A percentile compares a stretch with the other conserved stretches of the same genome.
Conservation (phyloP, 495 filamentous ascomycete genomes). For the Neurospora hispaniola region DNA sequence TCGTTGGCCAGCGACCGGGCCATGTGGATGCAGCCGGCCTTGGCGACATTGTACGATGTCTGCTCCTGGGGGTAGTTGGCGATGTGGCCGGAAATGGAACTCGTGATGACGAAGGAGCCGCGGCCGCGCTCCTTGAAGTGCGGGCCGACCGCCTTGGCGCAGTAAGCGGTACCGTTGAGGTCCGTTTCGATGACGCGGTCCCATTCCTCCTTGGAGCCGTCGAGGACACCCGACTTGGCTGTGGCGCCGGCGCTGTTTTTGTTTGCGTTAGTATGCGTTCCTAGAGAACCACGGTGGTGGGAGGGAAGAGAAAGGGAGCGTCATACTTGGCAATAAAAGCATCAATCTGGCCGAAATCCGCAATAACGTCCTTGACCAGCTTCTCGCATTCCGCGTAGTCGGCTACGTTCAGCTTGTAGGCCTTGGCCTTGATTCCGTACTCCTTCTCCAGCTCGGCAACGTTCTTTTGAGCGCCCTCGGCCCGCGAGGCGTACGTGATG, state of each 20-base stretch:
- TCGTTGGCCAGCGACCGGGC: slow-evolving; percentile 55
- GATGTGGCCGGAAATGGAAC: slow-evolving; percentile 59
- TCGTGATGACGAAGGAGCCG: slow-evolving; percentile 47
- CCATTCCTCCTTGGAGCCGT: slow-evolving; percentile 31
- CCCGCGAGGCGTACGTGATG: slow-evolving; percentile 36
- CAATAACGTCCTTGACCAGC: slow-evolving; percentile 41
- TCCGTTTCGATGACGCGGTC: slow-evolving; percentile 52
- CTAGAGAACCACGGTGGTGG: too few species aligned
- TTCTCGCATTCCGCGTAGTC: slow-evolving; percentile 44
- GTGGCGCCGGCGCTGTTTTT: slow-evolving; percentile 32
- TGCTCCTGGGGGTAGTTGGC: slow-evolving; percentile 73
- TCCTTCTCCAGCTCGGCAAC: slow-evolving; percentile 36
- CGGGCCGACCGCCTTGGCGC: slow-evolving; percentile 48
- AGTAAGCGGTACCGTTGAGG: slow-evolving; percentile 53
- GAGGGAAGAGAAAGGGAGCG: slow-evolving; percentile 3
- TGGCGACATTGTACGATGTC: slow-evolving; percentile 69
- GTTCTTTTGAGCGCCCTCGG: slow-evolving; percentile 48
- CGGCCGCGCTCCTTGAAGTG: slow-evolving; percentile 45
- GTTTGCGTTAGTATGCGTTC: too few species aligned
- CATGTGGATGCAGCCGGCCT: slow-evolving; percentile 47
- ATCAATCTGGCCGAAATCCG: slow-evolving; percentile 46
- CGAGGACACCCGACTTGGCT: slow-evolving; percentile 30
- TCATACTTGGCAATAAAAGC: slow-evolving; percentile 37
- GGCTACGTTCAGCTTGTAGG: slow-evolving; percentile 56
- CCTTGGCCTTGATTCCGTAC: slow-evolving; percentile 49